Evolutionary conservation across 805 yeast genomes (phyloP), one percentile per base, ranked within the genome.

Genomic region (Starmerella geochares): DNA sequence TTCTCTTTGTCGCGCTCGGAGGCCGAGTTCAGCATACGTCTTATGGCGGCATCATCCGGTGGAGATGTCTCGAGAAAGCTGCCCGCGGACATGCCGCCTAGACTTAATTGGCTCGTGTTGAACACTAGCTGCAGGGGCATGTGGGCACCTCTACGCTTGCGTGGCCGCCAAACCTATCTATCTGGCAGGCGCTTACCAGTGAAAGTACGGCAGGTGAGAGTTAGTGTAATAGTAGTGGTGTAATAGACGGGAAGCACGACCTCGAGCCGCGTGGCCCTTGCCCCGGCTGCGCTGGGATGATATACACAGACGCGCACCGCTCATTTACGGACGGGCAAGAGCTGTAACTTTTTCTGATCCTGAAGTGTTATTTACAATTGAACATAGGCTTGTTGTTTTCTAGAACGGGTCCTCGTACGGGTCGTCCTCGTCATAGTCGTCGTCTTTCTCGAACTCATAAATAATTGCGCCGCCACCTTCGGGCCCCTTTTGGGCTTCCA

Each of bases 391-490:
- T n/a, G n/a, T n/a, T 27, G 11, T 27, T 16, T 20, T 19, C n/a
- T 66, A 87, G 61, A 86, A 87, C 5, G 97, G 97, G 62, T 90
- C 97, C 63, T 90, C 98, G 61, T 81, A 90, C 0, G 97, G 96
- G 66, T 90, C 98, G 59, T 92, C 97, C 64, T 90, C 98, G 62
- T 90, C 98, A 62, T 88, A 90, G 65, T 90, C 98, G 64, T 90
- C 98, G 65, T 90, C 97, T 62, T 88, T 86, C 60, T 92, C 97
- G 63, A 80, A 92, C 62, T 92, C 92, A 62, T 90, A 90, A 3
- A 90, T 94, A 57, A 92, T 88, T 0, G 98, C 96, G 17, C 97
- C 96, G 48, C 95, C 95, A 27, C 73, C 65, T 16, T 71, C 69
- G 29, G 67, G 70, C 11, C 63, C 55, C 50, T 76, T 72, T 61